Percentiles rank a stretch among this genome's conserved stretches.
Conservation (phyloP, 2,329 filamentous ascomycete genomes). For the Scedosporium boydii region DNA sequence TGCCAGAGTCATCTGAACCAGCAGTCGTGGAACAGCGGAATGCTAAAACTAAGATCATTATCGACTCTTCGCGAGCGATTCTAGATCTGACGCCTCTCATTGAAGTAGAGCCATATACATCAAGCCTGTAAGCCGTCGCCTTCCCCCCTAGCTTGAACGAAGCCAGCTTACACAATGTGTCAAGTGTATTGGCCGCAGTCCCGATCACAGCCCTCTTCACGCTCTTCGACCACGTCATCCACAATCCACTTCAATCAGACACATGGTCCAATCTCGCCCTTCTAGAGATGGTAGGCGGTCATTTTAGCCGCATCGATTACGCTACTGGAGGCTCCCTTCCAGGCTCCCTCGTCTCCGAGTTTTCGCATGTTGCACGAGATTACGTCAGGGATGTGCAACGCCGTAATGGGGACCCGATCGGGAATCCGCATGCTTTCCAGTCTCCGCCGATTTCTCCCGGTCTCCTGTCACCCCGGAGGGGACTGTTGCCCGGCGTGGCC, state of each 20-base stretch:
- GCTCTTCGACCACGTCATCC: conserved; percentile 30
- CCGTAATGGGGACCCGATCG: not conserved
- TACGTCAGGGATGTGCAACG: conserved; percentile 20
- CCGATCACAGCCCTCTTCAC: conserved; percentile 28
- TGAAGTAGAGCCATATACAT: conserved; percentile 19
- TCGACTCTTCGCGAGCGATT: conserved; percentile 15
- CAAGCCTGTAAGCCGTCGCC: conserved; percentile 12
- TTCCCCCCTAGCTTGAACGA: not conserved
- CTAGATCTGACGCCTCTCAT: conserved; percentile 19
- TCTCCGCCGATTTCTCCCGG: not conserved
- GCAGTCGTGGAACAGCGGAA: conserved; percentile 7
- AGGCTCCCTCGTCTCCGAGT: conserved; percentile 25
- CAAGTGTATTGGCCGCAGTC: conserved; percentile 22
- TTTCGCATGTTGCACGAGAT: conserved; percentile 30
- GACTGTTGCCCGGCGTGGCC: not conserved
- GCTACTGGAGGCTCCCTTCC: conserved; percentile 25
- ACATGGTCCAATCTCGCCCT: conserved; percentile 25
- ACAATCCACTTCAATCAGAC: conserved; percentile 24
- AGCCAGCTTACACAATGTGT: not conserved
- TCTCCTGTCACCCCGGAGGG: conserved; percentile 8
- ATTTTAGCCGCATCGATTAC: conserved; percentile 32
- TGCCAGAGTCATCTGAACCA: conserved; percentile 7
- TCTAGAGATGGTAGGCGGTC: conserved; percentile 29
- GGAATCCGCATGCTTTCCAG: not conserved
- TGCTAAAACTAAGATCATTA: conserved; percentile 12